Percentiles rank a stretch among this genome's conserved stretches.
These are phyloP conservation scores for Oryza glumipatula DNA, from an alignment of 176 grass and related monocot genomes.

Conservation along the genomic window DNA sequence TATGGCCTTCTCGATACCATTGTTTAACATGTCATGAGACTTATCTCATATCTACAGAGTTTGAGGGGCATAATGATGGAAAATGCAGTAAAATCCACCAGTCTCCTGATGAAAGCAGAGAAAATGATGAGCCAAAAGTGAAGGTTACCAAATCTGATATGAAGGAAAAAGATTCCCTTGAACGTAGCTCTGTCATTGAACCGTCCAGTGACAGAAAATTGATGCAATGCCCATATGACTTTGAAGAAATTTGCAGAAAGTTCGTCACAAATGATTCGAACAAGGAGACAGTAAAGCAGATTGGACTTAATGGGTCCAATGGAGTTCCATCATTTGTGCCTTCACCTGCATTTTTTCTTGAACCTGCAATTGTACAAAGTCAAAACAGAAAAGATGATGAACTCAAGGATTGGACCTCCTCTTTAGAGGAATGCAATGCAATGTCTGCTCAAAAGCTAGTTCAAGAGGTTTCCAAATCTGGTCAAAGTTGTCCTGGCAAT, in stretches of 20 bases:
- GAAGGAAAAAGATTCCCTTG: slow-evolving; percentile 54
- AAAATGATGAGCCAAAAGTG: slow-evolving; percentile 55
- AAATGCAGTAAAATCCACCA: slow-evolving; percentile 54
- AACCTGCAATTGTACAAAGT: slow-evolving; percentile 54
- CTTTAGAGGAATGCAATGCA: slow-evolving; percentile 45
- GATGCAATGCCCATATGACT: slow-evolving; percentile 76
- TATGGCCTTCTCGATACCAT: slow-evolving; percentile 81
- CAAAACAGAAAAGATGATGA: slow-evolving; percentile 51
- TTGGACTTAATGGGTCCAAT: slow-evolving; percentile 79
- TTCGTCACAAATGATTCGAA: slow-evolving; percentile 76
- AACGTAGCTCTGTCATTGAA: slow-evolving; percentile 33
- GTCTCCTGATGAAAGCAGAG: slow-evolving; percentile 52
- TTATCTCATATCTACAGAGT: slow-evolving; percentile 55
- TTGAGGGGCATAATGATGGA: slow-evolving; percentile 76
- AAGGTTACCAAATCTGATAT: slow-evolving; percentile 58
- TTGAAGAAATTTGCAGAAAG: slow-evolving; percentile 80
- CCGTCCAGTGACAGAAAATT: slow-evolving; percentile 45
- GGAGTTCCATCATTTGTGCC: slow-evolving; percentile 79
- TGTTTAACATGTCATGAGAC: slow-evolving; percentile 86
- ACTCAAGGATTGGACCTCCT: slow-evolving; percentile 50
- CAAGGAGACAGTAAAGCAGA: slow-evolving; percentile 77
- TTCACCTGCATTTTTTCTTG: slow-evolving; percentile 64
- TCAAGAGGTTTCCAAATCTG: slow-evolving; percentile 44
- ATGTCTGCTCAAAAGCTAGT: slow-evolving; percentile 41
- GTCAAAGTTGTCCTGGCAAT: slow-evolving; percentile 46